Base-by-base conservation (phyloP, 1,284 basidiomycete genomes). In the Pterula multifida region DNA sequence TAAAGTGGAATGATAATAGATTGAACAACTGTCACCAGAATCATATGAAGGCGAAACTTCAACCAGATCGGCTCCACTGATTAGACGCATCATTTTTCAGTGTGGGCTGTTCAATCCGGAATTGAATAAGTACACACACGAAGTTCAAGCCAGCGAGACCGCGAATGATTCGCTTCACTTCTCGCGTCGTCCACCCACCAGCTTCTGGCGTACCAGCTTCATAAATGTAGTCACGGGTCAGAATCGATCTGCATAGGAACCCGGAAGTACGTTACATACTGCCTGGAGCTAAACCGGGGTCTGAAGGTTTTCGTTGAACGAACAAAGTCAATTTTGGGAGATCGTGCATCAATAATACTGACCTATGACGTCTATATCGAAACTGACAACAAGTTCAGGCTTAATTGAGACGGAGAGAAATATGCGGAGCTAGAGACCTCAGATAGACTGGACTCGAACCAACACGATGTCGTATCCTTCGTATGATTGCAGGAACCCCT, bases 1-100 rank as follows among this genome's bases (percentile, higher is more conserved):
- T n/a, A 11, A 23, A 32, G 28, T 25, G 50, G 46, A 26, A 24
- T 47, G 9, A 22, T 36, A 25, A 19, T 21, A n/a, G 13, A 28
- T 17, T 32, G 19, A 53, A 58, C 51, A 49, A 71, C 71, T 4
- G 9, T n/a, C 21, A 42, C 39, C 13, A 49, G 65, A 63, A 61
- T 89, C 85, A 57, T 87, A 90, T n/a, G 83, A 78, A 22, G 87
- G 85, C 2, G 85, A 69, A n/a, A 89, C 85, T 64, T 89, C 86
- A 19, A 89, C 86, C 47, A 90, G 68, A 60, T 87, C 84, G 1
- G 79, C 81, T 45, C 85, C 81, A 36, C 80, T 82, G 58, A 17
- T 49, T 17, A 22, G 50, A 45, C 45, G 36, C 47, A 21, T 49
- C 13, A 28, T 47, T 19, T n/a, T n/a, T n/a, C n/a, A n/a, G n/a